Percentiles rank a stretch among this genome's conserved stretches.
Evolutionary conservation across 1,284 basidiomycete genomes (phyloP).

Genomic region (Ustilago crameri): DNA sequence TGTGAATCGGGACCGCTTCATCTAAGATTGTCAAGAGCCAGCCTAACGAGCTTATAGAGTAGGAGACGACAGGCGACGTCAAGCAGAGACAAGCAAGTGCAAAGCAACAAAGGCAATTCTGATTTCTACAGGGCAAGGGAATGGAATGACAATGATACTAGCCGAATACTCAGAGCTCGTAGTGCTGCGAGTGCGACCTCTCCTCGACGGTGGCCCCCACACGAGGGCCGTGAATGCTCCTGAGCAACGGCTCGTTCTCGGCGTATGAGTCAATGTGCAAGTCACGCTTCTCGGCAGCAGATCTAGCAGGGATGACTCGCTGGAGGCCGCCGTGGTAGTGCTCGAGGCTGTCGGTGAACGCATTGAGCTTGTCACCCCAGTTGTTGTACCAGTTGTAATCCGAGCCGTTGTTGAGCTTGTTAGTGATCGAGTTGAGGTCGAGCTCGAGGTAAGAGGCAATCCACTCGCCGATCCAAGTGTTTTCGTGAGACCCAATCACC

Average conservation of each 20-base stretch:
- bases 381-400: conserved; percentile 56
- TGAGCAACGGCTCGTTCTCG: conserved; percentile 40
- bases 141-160: too few species aligned
- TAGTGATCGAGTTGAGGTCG: conserved; percentile 46
- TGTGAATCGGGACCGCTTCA: too few species aligned
- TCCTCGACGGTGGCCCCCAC: conserved; percentile 18
- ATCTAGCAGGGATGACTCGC: conserved; percentile 24
- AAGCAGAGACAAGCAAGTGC: too few species aligned
- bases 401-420: conserved; percentile 50
- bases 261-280: conserved; percentile 32
- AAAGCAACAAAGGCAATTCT: too few species aligned
- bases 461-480: conserved; percentile 60
- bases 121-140: too few species aligned
- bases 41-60: too few species aligned
- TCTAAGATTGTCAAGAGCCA: too few species aligned
- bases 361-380: conserved; percentile 43
- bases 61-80: too few species aligned
- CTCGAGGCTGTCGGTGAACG: conserved; percentile 46
- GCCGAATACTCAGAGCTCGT: conserved; percentile 22
- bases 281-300: conserved; percentile 23
- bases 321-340: conserved; percentile 54
- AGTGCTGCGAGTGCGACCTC: conserved; percentile 27
- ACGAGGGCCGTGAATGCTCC: conserved; percentile 40
- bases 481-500: conserved; percentile 56
- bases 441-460: conserved; percentile 45